Evolutionary conservation across 805 yeast genomes (phyloP), one percentile per base, ranked within the genome.

Genomic region (Lipomyces oligophaga): DNA sequence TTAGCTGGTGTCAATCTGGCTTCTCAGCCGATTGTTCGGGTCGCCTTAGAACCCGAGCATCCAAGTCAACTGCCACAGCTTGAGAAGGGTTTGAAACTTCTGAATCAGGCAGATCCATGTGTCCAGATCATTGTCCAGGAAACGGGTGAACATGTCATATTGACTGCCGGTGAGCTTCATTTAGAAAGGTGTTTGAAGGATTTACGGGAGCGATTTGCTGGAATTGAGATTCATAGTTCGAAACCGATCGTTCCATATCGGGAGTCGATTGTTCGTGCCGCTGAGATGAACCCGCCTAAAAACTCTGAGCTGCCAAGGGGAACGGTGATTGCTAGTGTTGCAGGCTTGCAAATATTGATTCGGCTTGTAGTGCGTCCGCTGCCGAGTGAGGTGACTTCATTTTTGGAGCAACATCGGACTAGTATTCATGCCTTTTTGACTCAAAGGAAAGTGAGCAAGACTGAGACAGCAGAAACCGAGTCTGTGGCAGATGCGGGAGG

Each of bases 101-200:
- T 93, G 33, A 80, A 89, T 43, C 82, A 81, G 57, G 90, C 97
- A 0, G 99, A 93, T 66, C 97, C 99, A 0, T 90, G 96, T 59
- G 94, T 89, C 18, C 87, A 86, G 58, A 83, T 89, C 46, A 83
- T 77, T 59, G 72, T 87, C 34, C 89, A 85, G 59, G 96, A 86
- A 48, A 79, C 81, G 6, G 99, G 99, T 47, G 99, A 93, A 66
- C 85, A 85, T 57, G 88, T 93, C 55, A 71, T 93, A 58, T 86
- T 95, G 36, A 89, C 95, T 7, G 96, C 98, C 7, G 99, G 99
- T 40, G 98, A 93, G 66, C 72, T 93, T 53, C 99, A 93, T 70
- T 71, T 93, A 34, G 99, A 93, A 61, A 77, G 98, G 61, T 93
- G 98, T 66, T 65, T 93, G 56, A 88, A 87, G 60, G 99, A 93